Percentiles rank a stretch among this genome's conserved stretches.
Evolutionary conservation across 139 green algal genomes (phyloP).

Genomic region (Zygnema circumcarinatum): DNA sequence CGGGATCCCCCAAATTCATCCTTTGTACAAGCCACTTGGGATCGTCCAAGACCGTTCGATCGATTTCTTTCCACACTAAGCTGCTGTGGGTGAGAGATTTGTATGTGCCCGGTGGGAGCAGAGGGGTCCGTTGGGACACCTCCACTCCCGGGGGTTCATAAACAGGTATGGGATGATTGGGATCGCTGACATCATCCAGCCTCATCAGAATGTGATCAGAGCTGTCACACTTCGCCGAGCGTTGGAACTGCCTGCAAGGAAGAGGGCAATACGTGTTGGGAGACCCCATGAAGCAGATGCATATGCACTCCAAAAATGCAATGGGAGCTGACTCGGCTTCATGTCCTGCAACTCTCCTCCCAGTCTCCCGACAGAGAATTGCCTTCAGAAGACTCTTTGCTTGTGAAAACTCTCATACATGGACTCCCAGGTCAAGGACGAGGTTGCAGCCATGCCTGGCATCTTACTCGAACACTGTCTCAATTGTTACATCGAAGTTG

Average conservation of each 20-base stretch:
- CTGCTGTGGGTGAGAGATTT: not conserved
- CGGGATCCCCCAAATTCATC: not conserved
- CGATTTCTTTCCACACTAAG: not conserved
- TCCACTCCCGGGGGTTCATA: not conserved
- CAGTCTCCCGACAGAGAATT: too few species aligned
- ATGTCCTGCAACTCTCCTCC: too few species aligned
- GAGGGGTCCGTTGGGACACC: not conserved
- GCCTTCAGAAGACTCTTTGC: too few species aligned
- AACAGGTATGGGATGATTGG: not conserved
- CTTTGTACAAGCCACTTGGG: not conserved
- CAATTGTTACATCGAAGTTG: not conserved
- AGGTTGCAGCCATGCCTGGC: not conserved
- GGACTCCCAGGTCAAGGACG: too few species aligned
- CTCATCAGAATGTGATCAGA: not conserved
- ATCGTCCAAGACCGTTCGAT: not conserved
- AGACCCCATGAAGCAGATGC: too few species aligned
- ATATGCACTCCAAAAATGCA: too few species aligned
- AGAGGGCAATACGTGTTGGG: too few species aligned
- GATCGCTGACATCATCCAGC: not conserved
- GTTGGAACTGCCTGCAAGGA: not conserved
- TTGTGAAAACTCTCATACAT: too few species aligned
- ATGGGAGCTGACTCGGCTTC: too few species aligned
- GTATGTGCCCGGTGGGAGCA: not conserved
- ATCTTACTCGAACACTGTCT: not conserved
- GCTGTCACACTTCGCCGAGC: not conserved